Evolutionary conservation across 2,329 filamentous ascomycete genomes (phyloP), one percentile per base, ranked within the genome.

Genomic region (Pseudocercospora crystallina): DNA sequence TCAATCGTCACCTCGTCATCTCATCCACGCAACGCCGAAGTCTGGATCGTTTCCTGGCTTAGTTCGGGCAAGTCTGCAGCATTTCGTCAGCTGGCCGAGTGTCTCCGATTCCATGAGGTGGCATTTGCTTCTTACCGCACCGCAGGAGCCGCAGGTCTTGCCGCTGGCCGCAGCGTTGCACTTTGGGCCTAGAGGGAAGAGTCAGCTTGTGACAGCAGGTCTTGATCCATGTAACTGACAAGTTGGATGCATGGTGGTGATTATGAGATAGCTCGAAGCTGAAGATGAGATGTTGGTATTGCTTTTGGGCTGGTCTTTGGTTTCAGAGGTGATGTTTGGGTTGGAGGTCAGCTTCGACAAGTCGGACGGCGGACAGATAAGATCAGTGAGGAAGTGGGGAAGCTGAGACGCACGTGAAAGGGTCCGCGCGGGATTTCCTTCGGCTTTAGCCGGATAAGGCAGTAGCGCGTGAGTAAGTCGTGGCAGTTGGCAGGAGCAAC

Each of bases 91-190:
- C 20, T 26, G 20, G 20, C 20, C 20, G 20, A 26, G 7, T 7
- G 20, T 26, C 20, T 26, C 20, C 20, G 20, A 26, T 26, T 26
- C 20, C 20, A 26, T 26, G 7, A 7, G 7, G 7, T 26, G 7
- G 3, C 7, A 26, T 26, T 26, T 26, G 20, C 20, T 2, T 60
- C 64, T 46, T 53, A 67, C 64, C 14, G 65, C 60, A 44, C 65
- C 65, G 54, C 65, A 67, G 26, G 61, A 62, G 26, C 62, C 53
- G 51, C 66, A 69, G 9, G 63, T 64, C 62, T 69, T 69, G 37
- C 60, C 60, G 31, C 58, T 51, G 38, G 63, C 54, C 30, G 56
- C 48, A 15, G 64, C 58, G 46, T 58, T 59, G 62, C 67, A 69
- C 51, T 67, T 68, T 26, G 67, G 66, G 46, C 66, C 66, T 51